A percentile compares a stretch with the other conserved stretches of the same genome.
Conservation (phyloP, 768 basidiomycete genomes). For the Boletus sp. region DNA sequence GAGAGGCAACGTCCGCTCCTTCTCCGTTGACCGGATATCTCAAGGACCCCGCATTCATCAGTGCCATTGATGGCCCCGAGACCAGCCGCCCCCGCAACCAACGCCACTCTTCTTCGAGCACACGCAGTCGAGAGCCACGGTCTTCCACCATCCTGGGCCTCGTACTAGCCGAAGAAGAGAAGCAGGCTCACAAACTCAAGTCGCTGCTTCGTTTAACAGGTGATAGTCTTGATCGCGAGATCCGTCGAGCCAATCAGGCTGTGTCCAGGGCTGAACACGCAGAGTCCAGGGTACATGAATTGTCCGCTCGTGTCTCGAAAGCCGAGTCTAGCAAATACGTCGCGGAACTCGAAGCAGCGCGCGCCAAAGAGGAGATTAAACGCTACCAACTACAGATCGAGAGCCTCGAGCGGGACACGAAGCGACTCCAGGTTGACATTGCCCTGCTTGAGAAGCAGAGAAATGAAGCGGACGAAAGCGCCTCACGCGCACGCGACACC, state of each 20-base stretch:
- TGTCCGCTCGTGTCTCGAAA: slow-evolving; percentile 34
- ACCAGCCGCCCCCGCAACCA: slow-evolving; percentile 29
- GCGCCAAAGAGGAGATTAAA: slow-evolving; percentile 45
- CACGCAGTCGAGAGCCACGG: slow-evolving; percentile 38
- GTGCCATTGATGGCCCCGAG: slow-evolving; percentile 32
- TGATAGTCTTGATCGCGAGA: slow-evolving; percentile 56
- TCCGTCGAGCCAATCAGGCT: slow-evolving; percentile 50
- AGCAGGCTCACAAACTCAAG: slow-evolving; percentile 53
- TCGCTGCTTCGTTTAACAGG: slow-evolving; percentile 47
- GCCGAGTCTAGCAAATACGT: slow-evolving; percentile 42
- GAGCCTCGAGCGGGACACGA: slow-evolving; percentile 42
- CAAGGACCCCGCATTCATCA: slow-evolving; percentile 40
- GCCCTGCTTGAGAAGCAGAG: slow-evolving; percentile 35
- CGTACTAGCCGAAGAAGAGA: slow-evolving; percentile 52
- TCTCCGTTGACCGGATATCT: slow-evolving; percentile 44
- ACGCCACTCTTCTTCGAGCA: slow-evolving; percentile 35
- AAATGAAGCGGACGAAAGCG: slow-evolving; percentile 42
- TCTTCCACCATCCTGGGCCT: slow-evolving; percentile 41
- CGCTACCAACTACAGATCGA: slow-evolving; percentile 47
- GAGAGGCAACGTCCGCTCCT: slow-evolving; percentile 44
- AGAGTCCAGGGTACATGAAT: slow-evolving; percentile 45
- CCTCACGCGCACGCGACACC: slow-evolving; percentile 41
- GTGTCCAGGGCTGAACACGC: slow-evolving; percentile 49
- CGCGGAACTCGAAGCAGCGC: slow-evolving; percentile 38
- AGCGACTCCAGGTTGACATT: slow-evolving; percentile 31